These are phyloP conservation scores for Draba incana DNA, from an alignment of 345 rosid genomes.

Conservation along the genomic window DNA sequence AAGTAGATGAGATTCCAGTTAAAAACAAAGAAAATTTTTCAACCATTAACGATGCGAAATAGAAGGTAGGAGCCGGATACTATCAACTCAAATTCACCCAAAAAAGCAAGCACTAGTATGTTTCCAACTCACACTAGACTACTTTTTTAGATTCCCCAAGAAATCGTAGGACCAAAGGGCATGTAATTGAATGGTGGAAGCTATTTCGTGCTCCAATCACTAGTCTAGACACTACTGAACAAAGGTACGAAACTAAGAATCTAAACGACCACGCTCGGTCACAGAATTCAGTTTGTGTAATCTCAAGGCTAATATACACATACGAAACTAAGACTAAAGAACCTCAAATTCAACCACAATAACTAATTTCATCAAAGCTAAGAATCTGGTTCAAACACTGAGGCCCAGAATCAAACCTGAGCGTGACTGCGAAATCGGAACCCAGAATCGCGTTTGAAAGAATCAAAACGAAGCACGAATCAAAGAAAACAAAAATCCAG, in stretches of 20 bases:
- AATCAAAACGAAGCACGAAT: slow-evolving; percentile 13
- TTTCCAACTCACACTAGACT: background rate
- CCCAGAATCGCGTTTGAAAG: slow-evolving; percentile 20
- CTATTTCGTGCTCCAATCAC: slow-evolving; percentile 2
- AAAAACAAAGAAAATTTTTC: background rate
- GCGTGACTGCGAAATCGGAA: background rate
- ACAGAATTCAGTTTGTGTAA: slow-evolving; percentile 8
- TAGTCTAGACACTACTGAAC: no score
- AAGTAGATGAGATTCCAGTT: background rate
- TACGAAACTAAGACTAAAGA: background rate
- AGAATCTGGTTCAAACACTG: slow-evolving; percentile 13
- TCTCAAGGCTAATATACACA: background rate
- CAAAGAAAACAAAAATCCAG: slow-evolving; percentile 1
- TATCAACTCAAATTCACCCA: background rate
- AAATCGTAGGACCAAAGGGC: background rate
- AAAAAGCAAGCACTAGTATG: background rate
- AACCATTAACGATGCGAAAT: background rate
- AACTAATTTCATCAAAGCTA: background rate
- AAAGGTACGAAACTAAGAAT: slow-evolving; percentile 7
- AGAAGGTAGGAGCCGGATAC: background rate
- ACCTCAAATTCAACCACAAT: background rate
- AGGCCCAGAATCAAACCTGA: slow-evolving; percentile 1
- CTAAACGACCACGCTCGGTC: background rate
- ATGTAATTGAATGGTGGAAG: background rate
- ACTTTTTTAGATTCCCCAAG: background rate